Evolutionary conservation across 192 early-diverging fungal species (phyloP), one percentile per base, ranked within the genome.

Genomic region (Umbelopsis isabellina): DNA sequence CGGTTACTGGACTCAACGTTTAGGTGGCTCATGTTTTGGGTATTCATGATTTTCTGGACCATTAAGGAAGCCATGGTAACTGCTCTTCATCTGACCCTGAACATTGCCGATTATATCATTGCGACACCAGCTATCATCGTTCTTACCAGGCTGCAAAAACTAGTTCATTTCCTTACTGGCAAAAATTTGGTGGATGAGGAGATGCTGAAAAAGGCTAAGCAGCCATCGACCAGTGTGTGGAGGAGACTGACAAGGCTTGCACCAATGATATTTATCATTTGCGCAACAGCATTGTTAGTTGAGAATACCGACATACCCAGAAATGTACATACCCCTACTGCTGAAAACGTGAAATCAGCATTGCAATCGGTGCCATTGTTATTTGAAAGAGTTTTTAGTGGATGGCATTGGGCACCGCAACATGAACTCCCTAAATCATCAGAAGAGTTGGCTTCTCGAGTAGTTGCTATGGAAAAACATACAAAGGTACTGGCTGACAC

Each of bases 1-100:
- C 47, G 30, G 13, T 20, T 68, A 9, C 25, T 48, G 2, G 66
- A 68, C 16, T 48, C 45, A 16, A 68, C 23, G 16, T 68, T 68
- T 35, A 25, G 46, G 30, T 49, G 44, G 27, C 12, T 68, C 7
- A 68, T 68, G 66, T 68, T 68, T 35, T 68, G 66, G 66, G 33
- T 68, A 2, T 68, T 68, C 21, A 68, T 68, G 66, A n/a, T 68
- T 9, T 68, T 68, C 18, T 68, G 66, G 66, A 49, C 25, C 30
- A 68, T 68, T 45, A 68, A 68, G 46, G 66, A 68, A 49, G 46
- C 46, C 20, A 30, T 48, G 2, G 30, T 68, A 10, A 50, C 48
- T n/a, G 55, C 55, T 13, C 55, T 61, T 4, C 25, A 25, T 3
- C 30, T 61, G 18, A 61, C 55, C 25, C 16, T 61, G 15, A 61